These are phyloP conservation scores for Backusella parvicylindrica DNA, from an alignment of 192 early-diverging fungal species.

Conservation along the genomic window DNA sequence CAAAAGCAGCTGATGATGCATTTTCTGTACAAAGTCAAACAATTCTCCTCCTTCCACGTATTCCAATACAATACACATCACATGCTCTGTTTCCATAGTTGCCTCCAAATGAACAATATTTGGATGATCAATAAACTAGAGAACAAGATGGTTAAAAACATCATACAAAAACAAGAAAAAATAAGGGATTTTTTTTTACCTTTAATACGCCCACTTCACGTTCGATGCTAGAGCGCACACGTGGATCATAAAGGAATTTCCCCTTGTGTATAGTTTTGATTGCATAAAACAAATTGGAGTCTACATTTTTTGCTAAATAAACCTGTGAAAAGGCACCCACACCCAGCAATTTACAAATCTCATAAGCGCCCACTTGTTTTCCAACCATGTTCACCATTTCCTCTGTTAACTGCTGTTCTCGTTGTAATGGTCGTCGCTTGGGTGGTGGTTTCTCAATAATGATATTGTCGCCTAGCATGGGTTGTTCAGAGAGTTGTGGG, in stretches of 20 bases:
- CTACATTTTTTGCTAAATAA: conserved; percentile 23
- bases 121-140: conserved; percentile 56
- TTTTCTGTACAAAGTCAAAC: conserved; percentile 61
- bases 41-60: conserved; percentile 71
- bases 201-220: conserved; percentile 34
- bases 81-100: conserved; percentile 57
- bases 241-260: conserved; percentile 21
- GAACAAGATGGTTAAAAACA: not conserved
- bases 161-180: not conserved
- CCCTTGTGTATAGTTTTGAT: conserved; percentile 34
- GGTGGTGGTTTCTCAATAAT: not conserved
- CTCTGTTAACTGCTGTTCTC: not conserved
- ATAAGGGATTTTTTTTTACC: conserved; percentile 12
- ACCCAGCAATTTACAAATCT: conserved; percentile 23
- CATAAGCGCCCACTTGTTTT: conserved; percentile 24
- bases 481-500: conserved; percentile 6
- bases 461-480: not conserved
- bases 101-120: conserved; percentile 64
- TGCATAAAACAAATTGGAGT: conserved; percentile 19
- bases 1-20: conserved; percentile 26
- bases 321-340: conserved; percentile 37
- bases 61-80: conserved; percentile 67
- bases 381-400: conserved; percentile 14
- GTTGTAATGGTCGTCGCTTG: not conserved
- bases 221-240: conserved; percentile 35